phyloP scores from a whole-genome alignment of 2,329 filamentous ascomycete genomes.

The Hymenoscyphus repandus region DNA sequence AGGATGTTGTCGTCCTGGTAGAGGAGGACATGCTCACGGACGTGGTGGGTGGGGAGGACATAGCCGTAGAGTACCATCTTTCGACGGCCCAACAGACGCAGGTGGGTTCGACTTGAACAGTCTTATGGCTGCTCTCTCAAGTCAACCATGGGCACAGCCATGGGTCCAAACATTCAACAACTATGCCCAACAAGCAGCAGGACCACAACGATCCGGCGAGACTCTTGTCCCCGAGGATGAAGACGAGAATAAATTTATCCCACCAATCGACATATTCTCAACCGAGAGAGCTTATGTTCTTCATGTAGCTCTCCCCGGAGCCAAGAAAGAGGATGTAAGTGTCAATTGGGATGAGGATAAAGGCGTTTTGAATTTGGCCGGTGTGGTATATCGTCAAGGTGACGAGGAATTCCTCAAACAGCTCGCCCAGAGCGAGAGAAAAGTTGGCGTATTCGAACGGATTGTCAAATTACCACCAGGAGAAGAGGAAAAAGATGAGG shows the following conservation, averaged over 20 bases:
- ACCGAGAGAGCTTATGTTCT: slow-evolving; percentile 60
- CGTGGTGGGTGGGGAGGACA: slow-evolving; percentile 12
- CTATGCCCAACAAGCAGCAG: slow-evolving; percentile 22
- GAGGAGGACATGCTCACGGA: slow-evolving; percentile 12
- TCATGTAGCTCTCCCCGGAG: slow-evolving; percentile 70
- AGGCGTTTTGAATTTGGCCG: slow-evolving; percentile 59
- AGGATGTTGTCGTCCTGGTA: slow-evolving; percentile 10
- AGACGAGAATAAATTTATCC: slow-evolving; percentile 45
- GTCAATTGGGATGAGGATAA: slow-evolving; percentile 72
- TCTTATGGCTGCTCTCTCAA: slow-evolving; percentile 22
- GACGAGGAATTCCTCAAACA: slow-evolving; percentile 64
- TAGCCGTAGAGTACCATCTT: slow-evolving; percentile 16
- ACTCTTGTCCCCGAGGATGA: slow-evolving; percentile 22
- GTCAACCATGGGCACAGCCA: slow-evolving; percentile 28
- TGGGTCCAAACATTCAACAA: slow-evolving; percentile 26
- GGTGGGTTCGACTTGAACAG: slow-evolving; percentile 27
- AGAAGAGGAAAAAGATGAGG: slow-evolving; percentile 48
- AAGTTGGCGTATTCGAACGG: slow-evolving; percentile 70
- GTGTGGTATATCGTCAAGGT: slow-evolving; percentile 66
- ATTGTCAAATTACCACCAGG: slow-evolving; percentile 56
- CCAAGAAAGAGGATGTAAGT: slow-evolving; percentile 71
- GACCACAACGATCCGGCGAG: slow-evolving; percentile 21
- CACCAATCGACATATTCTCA: slow-evolving; percentile 72
- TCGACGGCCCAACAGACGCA: slow-evolving; percentile 15
- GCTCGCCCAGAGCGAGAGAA: slow-evolving; percentile 58